phyloP scores from a whole-genome alignment of 2,329 filamentous ascomycete genomes.

The Fusarium domesticum region DNA sequence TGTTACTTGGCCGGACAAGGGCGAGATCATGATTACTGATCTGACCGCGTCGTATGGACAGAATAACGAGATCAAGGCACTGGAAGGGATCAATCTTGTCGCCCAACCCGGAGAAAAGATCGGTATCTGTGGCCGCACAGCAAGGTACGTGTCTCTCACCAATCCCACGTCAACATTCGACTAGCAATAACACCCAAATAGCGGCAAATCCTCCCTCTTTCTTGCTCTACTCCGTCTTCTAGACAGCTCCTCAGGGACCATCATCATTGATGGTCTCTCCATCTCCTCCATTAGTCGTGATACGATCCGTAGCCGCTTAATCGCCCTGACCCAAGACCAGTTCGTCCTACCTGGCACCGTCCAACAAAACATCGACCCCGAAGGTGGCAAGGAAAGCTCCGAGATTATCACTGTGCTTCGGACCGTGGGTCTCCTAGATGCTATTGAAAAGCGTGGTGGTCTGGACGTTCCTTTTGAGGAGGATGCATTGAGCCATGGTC shows the following conservation, averaged over 20 bases:
- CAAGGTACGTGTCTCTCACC: slow-evolving; percentile 25
- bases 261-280: slow-evolving; percentile 44
- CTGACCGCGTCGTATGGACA: slow-evolving; percentile 30
- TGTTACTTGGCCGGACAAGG: slow-evolving; percentile 31
- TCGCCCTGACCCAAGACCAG: slow-evolving; percentile 49
- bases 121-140: slow-evolving; percentile 51
- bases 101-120: slow-evolving; percentile 44
- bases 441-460: slow-evolving; percentile 38
- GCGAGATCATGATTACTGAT: slow-evolving; percentile 27
- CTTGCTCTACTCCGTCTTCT: slow-evolving; percentile 48
- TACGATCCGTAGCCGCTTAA: slow-evolving; percentile 42
- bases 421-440: slow-evolving; percentile 42
- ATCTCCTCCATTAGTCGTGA: slow-evolving; percentile 41
- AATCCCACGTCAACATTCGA: too few species aligned
- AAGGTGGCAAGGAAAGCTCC: slow-evolving; percentile 29
- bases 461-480: slow-evolving; percentile 36
- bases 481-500: slow-evolving; percentile 41
- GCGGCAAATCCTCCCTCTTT: slow-evolving; percentile 51
- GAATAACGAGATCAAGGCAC: slow-evolving; percentile 12
- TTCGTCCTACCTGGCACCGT: slow-evolving; percentile 46
- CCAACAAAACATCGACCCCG: slow-evolving; percentile 47
- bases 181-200: slow-evolving; percentile 22
- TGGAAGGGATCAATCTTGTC: slow-evolving; percentile 22
- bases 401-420: slow-evolving; percentile 40
- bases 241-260: slow-evolving; percentile 36